phyloP scores from a whole-genome alignment of 148 eudicot species.

The Rhododendron henanense region DNA sequence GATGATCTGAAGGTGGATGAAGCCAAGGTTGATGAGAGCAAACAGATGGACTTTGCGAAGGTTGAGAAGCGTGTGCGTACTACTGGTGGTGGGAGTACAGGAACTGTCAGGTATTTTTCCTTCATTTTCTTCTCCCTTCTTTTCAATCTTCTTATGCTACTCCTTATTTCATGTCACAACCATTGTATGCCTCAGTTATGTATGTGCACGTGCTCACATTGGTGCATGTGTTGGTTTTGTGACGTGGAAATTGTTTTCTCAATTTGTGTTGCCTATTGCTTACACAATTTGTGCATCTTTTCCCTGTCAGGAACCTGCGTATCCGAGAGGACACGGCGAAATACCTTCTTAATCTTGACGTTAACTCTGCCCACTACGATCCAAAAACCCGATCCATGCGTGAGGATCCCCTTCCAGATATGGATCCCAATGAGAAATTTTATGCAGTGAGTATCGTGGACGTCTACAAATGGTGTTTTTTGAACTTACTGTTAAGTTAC shows the following conservation, averaged over 20 bases:
- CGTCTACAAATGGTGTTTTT: not conserved
- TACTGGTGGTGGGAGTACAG: slow-evolving; percentile 97
- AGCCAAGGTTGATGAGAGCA: slow-evolving; percentile 97
- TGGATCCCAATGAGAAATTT: slow-evolving; percentile 86
- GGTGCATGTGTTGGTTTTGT: not conserved
- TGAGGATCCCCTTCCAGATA: slow-evolving; percentile 96
- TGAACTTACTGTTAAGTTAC: not conserved
- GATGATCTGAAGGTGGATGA: slow-evolving; percentile 84
- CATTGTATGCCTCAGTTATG: not conserved
- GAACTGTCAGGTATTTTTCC: slow-evolving; percentile 71
- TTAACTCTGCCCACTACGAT: slow-evolving; percentile 83
- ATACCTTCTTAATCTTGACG: slow-evolving; percentile 86
- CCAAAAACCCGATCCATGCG: slow-evolving; percentile 97
- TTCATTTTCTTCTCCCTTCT: not conserved
- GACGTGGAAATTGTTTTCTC: slow-evolving; percentile 5
- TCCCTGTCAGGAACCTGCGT: slow-evolving; percentile 63
- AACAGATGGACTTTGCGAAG: slow-evolving; percentile 96
- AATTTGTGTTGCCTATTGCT: not conserved
- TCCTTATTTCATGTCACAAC: not conserved
- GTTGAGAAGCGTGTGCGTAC: slow-evolving; percentile 99
- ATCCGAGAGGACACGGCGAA: slow-evolving; percentile 95
- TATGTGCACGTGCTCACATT: not conserved
- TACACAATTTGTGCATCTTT: not conserved
- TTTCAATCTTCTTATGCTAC: not conserved
- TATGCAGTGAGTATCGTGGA: slow-evolving; percentile 48